phyloP scores from a whole-genome alignment of 208 protist species.

The Herpetomonas samuelpessoai region DNA sequence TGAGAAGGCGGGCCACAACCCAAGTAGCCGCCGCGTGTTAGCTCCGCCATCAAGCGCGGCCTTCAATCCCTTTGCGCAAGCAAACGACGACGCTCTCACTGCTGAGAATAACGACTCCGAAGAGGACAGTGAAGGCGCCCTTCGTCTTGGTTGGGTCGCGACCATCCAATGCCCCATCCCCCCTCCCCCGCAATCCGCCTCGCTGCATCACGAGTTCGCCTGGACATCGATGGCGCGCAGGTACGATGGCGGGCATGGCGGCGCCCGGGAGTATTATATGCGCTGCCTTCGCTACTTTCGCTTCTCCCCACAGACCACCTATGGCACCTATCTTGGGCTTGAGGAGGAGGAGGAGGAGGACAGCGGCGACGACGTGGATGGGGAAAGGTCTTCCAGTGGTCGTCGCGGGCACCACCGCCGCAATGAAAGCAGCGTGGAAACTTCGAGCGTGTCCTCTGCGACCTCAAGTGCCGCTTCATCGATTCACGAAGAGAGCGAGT shows the following conservation, averaged over 20 bases:
- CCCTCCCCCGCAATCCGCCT: conserved; percentile 11
- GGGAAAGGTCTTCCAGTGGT: too few species aligned
- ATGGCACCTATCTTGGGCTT: conserved; percentile 5
- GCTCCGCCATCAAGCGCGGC: too few species aligned
- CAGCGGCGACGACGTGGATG: conserved; percentile 1
- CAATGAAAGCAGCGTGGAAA: too few species aligned
- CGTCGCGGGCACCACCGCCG: too few species aligned
- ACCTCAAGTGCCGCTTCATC: too few species aligned
- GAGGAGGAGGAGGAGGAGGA: not conserved
- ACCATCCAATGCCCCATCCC: conserved; percentile 16
- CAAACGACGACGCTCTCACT: not conserved
- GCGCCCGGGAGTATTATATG: conserved; percentile 17
- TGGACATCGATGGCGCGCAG: conserved; percentile 14
- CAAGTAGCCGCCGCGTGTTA: too few species aligned
- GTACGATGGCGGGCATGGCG: conserved; percentile 16
- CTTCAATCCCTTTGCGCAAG: not conserved
- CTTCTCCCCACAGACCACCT: conserved; percentile 8
- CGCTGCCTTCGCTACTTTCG: conserved; percentile 17
- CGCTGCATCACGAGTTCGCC: conserved; percentile 6
- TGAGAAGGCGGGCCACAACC: too few species aligned
- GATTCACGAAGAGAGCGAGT: too few species aligned
- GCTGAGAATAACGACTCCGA: not conserved
- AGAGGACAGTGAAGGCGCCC: not conserved
- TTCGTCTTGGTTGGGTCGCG: not conserved
- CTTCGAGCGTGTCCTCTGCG: too few species aligned